Percentiles rank a stretch among this genome's conserved stretches.
Conservation (phyloP, 352 stramenopile genomes). For the Phytophthora europaea region DNA sequence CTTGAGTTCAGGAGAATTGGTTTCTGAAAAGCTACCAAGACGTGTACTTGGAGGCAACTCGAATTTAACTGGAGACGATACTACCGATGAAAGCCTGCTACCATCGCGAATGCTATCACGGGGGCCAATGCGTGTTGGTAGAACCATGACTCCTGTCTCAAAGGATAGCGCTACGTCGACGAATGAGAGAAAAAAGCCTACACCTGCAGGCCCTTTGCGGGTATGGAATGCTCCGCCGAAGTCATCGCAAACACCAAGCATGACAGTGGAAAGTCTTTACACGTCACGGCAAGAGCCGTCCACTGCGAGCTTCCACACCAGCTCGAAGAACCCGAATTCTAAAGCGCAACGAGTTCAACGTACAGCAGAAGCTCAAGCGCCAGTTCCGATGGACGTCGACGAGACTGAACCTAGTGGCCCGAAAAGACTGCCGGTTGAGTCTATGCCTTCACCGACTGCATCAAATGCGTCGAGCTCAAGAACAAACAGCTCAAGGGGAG, state of each 20-base stretch:
- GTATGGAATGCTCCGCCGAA: slow-evolving; percentile 45
- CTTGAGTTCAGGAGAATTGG: slow-evolving; percentile 22
- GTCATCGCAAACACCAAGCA: slow-evolving; percentile 22
- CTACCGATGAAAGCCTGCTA: slow-evolving; percentile 11
- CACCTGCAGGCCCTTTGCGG: slow-evolving; percentile 43
- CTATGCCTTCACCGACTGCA: slow-evolving; percentile 31
- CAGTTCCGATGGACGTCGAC: slow-evolving; percentile 30
- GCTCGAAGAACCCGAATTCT: slow-evolving; percentile 24
- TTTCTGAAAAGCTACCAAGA: slow-evolving; percentile 31
- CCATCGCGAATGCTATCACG: slow-evolving; percentile 51
- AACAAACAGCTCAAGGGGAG: slow-evolving; percentile 29
- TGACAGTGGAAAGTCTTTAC: slow-evolving; percentile 43
- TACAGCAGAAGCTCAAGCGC: slow-evolving; percentile 24
- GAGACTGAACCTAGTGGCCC: slow-evolving; percentile 21
- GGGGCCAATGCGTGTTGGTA: slow-evolving; percentile 51
- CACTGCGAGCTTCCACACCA: slow-evolving; percentile 46
- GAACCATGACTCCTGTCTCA: slow-evolving; percentile 29
- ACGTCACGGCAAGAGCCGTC: slow-evolving; percentile 39
- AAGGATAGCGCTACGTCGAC: slow-evolving; percentile 27
- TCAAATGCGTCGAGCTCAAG: slow-evolving; percentile 40
- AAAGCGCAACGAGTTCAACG: slow-evolving; percentile 57
- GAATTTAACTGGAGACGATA: slow-evolving; percentile 21
- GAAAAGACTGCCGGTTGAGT: slow-evolving; percentile 17
- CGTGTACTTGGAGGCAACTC: slow-evolving; percentile 33
- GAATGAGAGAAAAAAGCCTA: slow-evolving; percentile 37